Conservation (phyloP, 1,139 yeast genomes). For the Blastobotrys indianensis region DNA sequence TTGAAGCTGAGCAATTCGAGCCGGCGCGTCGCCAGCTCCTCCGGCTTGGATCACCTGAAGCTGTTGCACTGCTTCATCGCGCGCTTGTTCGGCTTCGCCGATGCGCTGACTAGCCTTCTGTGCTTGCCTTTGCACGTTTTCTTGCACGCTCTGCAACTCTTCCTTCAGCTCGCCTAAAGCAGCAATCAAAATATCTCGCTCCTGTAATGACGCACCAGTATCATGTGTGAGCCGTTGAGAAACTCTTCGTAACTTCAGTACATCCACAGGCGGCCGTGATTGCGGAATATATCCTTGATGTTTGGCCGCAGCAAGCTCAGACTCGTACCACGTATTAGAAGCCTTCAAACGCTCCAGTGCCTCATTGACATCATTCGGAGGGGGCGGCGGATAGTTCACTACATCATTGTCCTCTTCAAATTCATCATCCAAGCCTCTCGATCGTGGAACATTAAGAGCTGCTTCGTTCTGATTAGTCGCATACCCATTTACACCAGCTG, state of each 20-base stretch:
- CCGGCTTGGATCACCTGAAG: constrained; percentile 7
- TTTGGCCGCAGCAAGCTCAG: constrained; percentile 29
- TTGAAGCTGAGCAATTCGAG: too few relatives aligned
- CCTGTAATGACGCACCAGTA: constrained; percentile 23
- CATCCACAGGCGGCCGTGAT: constrained; percentile 29
- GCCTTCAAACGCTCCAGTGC: constrained; percentile 31
- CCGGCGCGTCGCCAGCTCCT: constrained; percentile 1
- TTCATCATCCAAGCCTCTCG: neutral
- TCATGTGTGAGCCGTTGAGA: constrained; percentile 30
- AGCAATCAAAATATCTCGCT: constrained; percentile 28
- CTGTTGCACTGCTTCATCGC: constrained; percentile 22
- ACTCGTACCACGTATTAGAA: constrained; percentile 32
- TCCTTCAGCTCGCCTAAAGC: constrained; percentile 32
- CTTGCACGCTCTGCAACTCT: constrained; percentile 32
- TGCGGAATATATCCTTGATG: constrained; percentile 29
- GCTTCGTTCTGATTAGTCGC: too few relatives aligned
- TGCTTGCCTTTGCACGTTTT: constrained; percentile 30
- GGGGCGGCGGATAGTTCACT: neutral
- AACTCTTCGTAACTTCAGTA: constrained; percentile 27
- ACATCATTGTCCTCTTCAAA: constrained; percentile 13
- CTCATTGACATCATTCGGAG: constrained; percentile 15
- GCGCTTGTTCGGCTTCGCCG: constrained; percentile 23
- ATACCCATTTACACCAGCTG: neutral
- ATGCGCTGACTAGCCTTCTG: constrained; percentile 32
- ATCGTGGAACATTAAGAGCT: too few relatives aligned